phyloP scores from a whole-genome alignment of 768 basidiomycete species.

The Podaxis sp. region DNA sequence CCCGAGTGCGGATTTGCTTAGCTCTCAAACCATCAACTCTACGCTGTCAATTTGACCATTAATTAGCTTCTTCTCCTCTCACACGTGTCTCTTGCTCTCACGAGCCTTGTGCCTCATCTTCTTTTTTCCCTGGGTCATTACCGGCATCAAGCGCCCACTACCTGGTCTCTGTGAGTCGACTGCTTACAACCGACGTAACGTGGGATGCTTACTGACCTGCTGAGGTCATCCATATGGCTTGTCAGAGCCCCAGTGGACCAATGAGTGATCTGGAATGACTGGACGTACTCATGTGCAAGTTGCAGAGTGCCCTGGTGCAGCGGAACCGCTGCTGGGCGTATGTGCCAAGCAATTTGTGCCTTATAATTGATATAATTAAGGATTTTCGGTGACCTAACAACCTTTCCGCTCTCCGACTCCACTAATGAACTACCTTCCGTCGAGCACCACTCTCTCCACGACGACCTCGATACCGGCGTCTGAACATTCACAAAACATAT shows the following conservation, averaged over 20 bases:
- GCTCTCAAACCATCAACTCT: background rate
- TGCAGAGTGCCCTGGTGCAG: background rate
- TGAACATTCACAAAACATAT: background rate
- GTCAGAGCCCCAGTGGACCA: background rate
- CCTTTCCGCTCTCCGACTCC: background rate
- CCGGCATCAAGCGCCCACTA: background rate
- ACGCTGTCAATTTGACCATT: background rate
- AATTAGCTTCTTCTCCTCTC: slow-evolving; percentile 1
- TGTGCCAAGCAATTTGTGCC: background rate
- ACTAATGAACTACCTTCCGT: background rate
- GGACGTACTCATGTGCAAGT: background rate
- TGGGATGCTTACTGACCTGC: slow-evolving; percentile 3
- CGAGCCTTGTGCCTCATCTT: background rate
- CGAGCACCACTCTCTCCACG: background rate
- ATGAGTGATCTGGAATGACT: slow-evolving; percentile 1
- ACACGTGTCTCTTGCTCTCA: background rate
- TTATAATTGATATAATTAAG: background rate
- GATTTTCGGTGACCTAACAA: background rate
- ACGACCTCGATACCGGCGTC: background rate
- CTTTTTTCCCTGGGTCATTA: background rate
- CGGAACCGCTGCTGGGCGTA: background rate
- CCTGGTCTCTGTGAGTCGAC: background rate
- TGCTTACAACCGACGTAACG: background rate
- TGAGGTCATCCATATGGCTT: background rate
- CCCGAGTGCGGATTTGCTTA: background rate